Evolutionary conservation across 768 basidiomycete genomes (phyloP), one percentile per base, ranked within the genome.

Genomic region (Russula lepida): DNA sequence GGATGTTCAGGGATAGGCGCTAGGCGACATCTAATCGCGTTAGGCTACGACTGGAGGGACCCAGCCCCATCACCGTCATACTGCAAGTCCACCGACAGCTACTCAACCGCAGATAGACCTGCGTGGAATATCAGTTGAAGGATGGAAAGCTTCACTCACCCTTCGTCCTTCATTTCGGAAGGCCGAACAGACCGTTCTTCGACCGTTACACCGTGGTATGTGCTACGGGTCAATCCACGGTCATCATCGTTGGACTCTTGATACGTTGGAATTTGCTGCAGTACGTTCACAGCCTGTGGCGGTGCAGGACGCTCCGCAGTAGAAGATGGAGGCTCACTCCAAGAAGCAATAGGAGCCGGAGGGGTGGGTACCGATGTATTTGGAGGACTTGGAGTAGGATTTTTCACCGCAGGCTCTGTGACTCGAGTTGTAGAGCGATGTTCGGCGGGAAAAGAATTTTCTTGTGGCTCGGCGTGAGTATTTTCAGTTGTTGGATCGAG

Each of bases 161-260:
- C 93, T 89, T 94, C 93, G 68, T 95, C 93, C 73, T 92, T 92
- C 90, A 92, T 92, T 73, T 95, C 92, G 12, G 85, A 86, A 23
- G 89, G 89, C 28, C 89, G 80, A 32, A 92, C 75, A 55, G 80
- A 81, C 53, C 87, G 80, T 69, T 86, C 82, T 49, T 79, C 76
- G 56, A 75, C 72, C 25, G 76, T 21, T 6, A 57, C 30, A 50
- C 41, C n/a, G 21, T 61, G 53, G 41, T 66, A 77, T 63, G 75
- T 79, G 21, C 70, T 75, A 23, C 62, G 52, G 11, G 28, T 70
- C 63, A 52, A 68, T 66, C 54, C 73, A 62, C 68, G 73, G 63
- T 56, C 64, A 50, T 68, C 76, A 12, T 32, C 53, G 23, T 64
- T 53, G 4, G 56, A 54, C 21, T 65, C 64, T 39, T 65, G 60